These are phyloP conservation scores for Acanthamoeba polyphaga DNA, from an alignment of 208 protist species.

Conservation along the genomic window DNA sequence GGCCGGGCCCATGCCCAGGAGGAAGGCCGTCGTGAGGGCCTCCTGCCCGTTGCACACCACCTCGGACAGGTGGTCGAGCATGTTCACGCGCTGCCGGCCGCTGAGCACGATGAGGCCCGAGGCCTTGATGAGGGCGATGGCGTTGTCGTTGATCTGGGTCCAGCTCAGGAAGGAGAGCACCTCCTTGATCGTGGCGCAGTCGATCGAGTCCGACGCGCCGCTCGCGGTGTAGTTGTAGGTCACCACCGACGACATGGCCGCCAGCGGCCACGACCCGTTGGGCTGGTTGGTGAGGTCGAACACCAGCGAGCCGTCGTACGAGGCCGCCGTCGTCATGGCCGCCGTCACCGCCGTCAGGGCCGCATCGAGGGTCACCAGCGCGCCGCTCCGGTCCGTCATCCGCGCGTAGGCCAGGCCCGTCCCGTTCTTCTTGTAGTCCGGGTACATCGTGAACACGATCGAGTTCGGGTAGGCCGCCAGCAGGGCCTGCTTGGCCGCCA, in stretches of 20 bases:
- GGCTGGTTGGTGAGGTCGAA: not conserved
- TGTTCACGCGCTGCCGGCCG: constrained; percentile 11
- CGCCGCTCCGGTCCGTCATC: not conserved
- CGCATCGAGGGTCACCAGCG: not conserved
- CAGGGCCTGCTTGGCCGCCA: not conserved
- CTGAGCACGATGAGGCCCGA: not conserved
- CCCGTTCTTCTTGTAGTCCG: not conserved
- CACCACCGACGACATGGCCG: not conserved
- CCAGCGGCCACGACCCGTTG: not conserved
- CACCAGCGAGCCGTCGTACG: not conserved
- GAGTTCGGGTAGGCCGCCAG: not conserved
- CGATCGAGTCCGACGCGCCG: not conserved
- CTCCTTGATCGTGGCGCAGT: constrained; percentile 14
- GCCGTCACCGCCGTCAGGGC: not conserved
- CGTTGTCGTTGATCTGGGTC: constrained; percentile 10
- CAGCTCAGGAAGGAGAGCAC: constrained; percentile 21
- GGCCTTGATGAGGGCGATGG: not conserved
- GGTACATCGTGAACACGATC: not conserved
- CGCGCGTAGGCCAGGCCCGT: not conserved
- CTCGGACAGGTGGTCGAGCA: constrained; percentile 9
- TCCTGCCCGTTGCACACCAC: not conserved
- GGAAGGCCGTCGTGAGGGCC: constrained; percentile 42
- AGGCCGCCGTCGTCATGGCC: not conserved
- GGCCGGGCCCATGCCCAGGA: not conserved
- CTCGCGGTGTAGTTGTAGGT: not conserved